Percentiles rank a stretch among this genome's conserved stretches.
phyloP scores from a whole-genome alignment of 2,329 filamentous ascomycete species.

The Fonsecaea pedrosoi region DNA sequence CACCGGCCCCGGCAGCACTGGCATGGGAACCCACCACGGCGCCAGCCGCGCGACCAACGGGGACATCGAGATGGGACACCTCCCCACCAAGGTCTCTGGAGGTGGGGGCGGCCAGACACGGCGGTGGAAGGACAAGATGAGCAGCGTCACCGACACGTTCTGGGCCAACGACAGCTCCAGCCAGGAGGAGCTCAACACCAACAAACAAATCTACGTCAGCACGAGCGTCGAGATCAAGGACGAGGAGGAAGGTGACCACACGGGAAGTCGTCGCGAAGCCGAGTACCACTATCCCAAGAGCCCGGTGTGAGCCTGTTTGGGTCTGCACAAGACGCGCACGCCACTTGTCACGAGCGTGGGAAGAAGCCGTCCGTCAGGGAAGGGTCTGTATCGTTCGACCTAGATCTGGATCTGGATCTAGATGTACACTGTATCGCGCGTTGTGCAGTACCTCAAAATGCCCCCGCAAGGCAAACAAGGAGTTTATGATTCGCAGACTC shows the following conservation, averaged over 20 bases:
- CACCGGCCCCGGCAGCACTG: background rate
- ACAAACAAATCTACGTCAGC: constrained; percentile 16
- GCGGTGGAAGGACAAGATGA: constrained; percentile 7
- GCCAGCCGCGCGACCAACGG: background rate
- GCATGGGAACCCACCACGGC: background rate
- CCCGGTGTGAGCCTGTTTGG: background rate
- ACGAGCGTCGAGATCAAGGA: constrained; percentile 20
- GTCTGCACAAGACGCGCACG: too few species aligned
- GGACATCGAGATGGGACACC: constrained; percentile 9
- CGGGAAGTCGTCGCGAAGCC: background rate
- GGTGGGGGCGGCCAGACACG: background rate
- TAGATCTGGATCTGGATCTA: too few species aligned
- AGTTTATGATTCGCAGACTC: background rate
- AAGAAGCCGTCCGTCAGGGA: background rate
- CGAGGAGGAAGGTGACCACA: constrained; percentile 10
- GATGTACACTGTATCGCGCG: too few species aligned
- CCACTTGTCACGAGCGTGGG: too few species aligned
- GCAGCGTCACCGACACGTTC: constrained; percentile 4
- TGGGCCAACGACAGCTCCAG: constrained; percentile 16
- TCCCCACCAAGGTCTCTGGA: background rate
- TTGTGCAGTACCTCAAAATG: too few species aligned
- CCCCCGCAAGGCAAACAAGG: background rate
- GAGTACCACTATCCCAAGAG: constrained; percentile 5
- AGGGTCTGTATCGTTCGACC: background rate
- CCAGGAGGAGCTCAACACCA: constrained; percentile 15